These are phyloP conservation scores for Kodamaea arcana DNA, from an alignment of 1,139 yeast genomes.

Conservation along the genomic window DNA sequence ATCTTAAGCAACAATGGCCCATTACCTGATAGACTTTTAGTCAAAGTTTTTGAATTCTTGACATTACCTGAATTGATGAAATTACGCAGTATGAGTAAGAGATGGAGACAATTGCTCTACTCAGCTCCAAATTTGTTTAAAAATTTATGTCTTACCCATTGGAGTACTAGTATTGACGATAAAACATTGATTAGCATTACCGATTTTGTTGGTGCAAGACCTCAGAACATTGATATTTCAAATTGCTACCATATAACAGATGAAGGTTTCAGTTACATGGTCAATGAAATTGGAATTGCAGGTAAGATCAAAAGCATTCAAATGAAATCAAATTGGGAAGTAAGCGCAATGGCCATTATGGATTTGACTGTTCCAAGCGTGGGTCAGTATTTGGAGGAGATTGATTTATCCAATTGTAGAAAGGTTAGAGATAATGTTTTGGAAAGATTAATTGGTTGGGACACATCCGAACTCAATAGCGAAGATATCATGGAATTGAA, in stretches of 20 bases:
- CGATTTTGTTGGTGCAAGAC: slow-evolving; percentile 68
- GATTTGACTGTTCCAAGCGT: slow-evolving; percentile 65
- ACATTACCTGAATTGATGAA: slow-evolving; percentile 56
- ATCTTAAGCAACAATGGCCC: slow-evolving; percentile 49
- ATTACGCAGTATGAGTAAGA: slow-evolving; percentile 49
- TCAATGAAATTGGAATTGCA: slow-evolving; percentile 64
- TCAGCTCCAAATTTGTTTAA: slow-evolving; percentile 51
- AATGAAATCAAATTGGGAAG: slow-evolving; percentile 74
- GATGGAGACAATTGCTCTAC: slow-evolving; percentile 66
- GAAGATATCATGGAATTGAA: slow-evolving; percentile 5
- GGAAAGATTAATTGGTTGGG: slow-evolving; percentile 62
- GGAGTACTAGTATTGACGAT: slow-evolving; percentile 61
- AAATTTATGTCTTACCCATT: slow-evolving; percentile 52
- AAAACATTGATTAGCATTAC: slow-evolving; percentile 53
- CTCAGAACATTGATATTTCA: slow-evolving; percentile 56
- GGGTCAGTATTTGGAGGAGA: slow-evolving; percentile 53
- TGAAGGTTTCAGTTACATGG: slow-evolving; percentile 66
- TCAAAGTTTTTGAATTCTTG: slow-evolving; percentile 49
- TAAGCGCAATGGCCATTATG: slow-evolving; percentile 77
- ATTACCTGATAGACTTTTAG: slow-evolving; percentile 53
- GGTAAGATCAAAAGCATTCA: slow-evolving; percentile 53
- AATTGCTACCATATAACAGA: slow-evolving; percentile 76
- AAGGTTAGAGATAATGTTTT: slow-evolving; percentile 69
- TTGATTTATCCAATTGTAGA: slow-evolving; percentile 69
- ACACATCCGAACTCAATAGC: slow-evolving; percentile 12